Conservation (phyloP, 192 early-diverging fungal genomes). For the Funneliformis mosseae region DNA sequence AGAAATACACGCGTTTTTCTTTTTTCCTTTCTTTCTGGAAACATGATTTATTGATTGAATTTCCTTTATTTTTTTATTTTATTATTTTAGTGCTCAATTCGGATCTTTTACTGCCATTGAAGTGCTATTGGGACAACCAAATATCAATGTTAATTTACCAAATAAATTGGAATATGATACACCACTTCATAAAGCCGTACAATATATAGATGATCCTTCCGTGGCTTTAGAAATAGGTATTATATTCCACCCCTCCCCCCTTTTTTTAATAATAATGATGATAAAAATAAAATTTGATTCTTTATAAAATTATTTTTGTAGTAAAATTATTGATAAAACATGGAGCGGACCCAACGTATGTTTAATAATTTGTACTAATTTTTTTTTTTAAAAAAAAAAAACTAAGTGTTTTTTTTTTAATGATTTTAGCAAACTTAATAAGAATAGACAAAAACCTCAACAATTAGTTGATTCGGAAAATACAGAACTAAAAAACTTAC, state of each 20-base stretch:
- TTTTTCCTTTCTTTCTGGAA: background rate
- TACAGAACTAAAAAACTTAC: constrained; percentile 26
- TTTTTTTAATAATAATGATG: background rate
- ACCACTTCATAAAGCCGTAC: constrained; percentile 70
- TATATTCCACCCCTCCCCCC: background rate
- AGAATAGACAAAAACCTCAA: constrained; percentile 24
- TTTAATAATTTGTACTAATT: background rate
- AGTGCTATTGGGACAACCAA: constrained; percentile 50
- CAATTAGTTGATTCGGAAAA: constrained; percentile 25
- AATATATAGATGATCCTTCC: constrained; percentile 54
- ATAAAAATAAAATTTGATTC: background rate
- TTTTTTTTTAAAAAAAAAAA: background rate
- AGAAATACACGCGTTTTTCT: background rate
- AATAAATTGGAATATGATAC: constrained; percentile 61
- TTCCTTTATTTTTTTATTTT: too few relatives aligned
- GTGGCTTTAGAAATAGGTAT: constrained; percentile 58
- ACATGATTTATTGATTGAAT: too few relatives aligned
- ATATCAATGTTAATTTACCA: constrained; percentile 58
- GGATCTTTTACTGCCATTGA: constrained; percentile 64
- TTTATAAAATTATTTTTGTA: background rate
- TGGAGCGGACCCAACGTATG: constrained; percentile 27
- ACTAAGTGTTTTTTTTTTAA: background rate
- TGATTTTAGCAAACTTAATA: constrained; percentile 29
- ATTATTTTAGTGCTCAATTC: constrained; percentile 45
- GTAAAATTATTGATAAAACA: constrained; percentile 23